phyloP scores from a whole-genome alignment of 768 basidiomycete genomes.

The Lactifluus volemus region DNA sequence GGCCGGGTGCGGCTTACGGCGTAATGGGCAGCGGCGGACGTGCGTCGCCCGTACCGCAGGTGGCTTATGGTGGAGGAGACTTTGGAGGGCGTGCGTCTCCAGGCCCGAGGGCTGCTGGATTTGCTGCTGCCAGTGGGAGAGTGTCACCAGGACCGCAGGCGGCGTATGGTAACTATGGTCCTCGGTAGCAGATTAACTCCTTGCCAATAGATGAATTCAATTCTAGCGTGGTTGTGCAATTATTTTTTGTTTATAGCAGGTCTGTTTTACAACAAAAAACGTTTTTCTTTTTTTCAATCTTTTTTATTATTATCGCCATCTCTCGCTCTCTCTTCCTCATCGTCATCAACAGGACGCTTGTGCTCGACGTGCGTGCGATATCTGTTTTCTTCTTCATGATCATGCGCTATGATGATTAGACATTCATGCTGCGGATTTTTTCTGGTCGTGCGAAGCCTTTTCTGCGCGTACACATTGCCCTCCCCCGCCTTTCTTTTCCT shows the following conservation, averaged over 20 bases:
- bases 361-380: background rate
- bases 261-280: background rate
- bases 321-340: background rate
- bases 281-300: background rate
- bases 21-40: conserved; percentile 3
- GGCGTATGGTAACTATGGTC: conserved; percentile 31
- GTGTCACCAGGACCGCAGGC: conserved; percentile 40
- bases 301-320: background rate
- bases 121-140: conserved; percentile 25
- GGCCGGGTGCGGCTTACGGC: conserved; percentile 21
- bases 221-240: background rate
- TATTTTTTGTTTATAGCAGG: background rate
- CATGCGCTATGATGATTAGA: background rate
- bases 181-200: background rate
- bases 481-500: background rate
- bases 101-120: background rate
- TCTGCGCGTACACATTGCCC: background rate
- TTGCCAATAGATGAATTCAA: background rate
- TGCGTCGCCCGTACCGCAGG: conserved; percentile 12
- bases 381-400: background rate
- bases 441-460: background rate
- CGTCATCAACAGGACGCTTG: background rate
- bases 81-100: conserved; percentile 10
- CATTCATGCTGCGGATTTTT: background rate
- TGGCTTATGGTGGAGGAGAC: conserved; percentile 3